A percentile compares a stretch with the other conserved stretches of the same genome.
Evolutionary conservation across 768 basidiomycete species (phyloP).

Genomic region (Agrocybe chaxingu): DNA sequence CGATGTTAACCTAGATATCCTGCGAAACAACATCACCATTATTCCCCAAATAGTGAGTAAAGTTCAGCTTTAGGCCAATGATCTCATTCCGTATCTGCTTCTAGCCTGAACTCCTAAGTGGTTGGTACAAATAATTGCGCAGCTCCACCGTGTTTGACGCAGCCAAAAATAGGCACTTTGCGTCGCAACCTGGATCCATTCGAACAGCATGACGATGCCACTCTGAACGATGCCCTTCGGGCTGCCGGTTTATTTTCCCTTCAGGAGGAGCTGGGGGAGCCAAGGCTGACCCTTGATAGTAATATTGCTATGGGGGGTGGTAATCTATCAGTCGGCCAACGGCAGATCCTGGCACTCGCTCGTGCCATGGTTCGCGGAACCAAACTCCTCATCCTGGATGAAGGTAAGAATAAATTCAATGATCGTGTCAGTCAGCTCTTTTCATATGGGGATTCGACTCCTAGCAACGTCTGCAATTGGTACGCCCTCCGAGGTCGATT

Average conservation of each 20-base stretch:
- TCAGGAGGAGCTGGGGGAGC: conserved; percentile 41
- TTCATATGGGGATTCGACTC: background rate
- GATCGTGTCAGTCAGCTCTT: conserved; percentile 3
- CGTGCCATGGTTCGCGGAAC: conserved; percentile 58
- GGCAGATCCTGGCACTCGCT: conserved; percentile 68
- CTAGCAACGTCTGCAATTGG: conserved; percentile 47
- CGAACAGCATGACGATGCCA: conserved; percentile 49
- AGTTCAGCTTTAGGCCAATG: background rate
- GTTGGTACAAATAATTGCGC: conserved; percentile 19
- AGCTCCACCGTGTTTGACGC: background rate
- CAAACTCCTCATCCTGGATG: conserved; percentile 60
- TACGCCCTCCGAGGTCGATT: conserved; percentile 14
- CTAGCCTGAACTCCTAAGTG: conserved; percentile 52
- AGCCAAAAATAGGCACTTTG: conserved; percentile 31
- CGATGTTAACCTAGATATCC: conserved; percentile 49
- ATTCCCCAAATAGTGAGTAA: conserved; percentile 45
- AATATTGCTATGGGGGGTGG: conserved; percentile 50
- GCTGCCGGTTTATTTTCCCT: conserved; percentile 39
- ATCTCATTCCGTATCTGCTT: background rate
- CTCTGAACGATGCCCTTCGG: conserved; percentile 37
- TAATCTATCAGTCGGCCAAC: conserved; percentile 75
- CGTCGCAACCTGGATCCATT: conserved; percentile 68
- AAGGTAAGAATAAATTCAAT: conserved; percentile 36
- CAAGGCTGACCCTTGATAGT: conserved; percentile 44
- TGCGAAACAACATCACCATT: conserved; percentile 59